These are phyloP conservation scores for Nigrograna mackinnonii DNA, from an alignment of 2,329 filamentous ascomycete genomes.

Conservation along the genomic window DNA sequence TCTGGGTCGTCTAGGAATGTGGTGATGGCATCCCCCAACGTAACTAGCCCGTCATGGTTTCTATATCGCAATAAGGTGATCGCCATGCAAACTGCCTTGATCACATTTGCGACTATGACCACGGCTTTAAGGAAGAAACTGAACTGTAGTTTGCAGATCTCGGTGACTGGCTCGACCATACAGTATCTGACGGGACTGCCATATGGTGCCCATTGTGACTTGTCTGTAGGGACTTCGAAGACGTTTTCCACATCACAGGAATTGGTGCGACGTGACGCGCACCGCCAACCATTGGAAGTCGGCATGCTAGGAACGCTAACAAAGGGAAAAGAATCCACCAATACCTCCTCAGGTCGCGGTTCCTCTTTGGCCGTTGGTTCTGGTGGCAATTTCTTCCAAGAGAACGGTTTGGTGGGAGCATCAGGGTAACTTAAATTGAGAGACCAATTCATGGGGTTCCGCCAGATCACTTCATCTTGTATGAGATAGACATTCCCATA, in stretches of 20 bases:
- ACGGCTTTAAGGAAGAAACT: constrained; percentile 22
- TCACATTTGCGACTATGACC: constrained; percentile 11
- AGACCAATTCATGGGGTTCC: neutral
- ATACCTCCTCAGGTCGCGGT: too few species aligned
- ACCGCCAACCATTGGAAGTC: neutral
- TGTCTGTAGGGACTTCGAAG: neutral
- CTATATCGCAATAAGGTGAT: constrained; percentile 14
- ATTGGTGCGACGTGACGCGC: neutral
- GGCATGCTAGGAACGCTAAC: too few species aligned
- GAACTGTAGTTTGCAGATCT: constrained; percentile 29
- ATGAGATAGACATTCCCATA: constrained; percentile 17
- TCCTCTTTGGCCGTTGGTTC: neutral
- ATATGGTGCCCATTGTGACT: neutral
- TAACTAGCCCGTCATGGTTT: constrained; percentile 19
- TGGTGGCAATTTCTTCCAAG: neutral
- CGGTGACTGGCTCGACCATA: constrained; percentile 13
- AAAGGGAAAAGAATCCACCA: too few species aligned
- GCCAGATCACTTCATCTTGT: constrained; percentile 5
- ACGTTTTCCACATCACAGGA: neutral
- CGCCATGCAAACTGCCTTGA: constrained; percentile 12
- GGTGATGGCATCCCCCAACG: constrained; percentile 21
- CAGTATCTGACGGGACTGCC: neutral
- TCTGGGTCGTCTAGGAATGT: constrained; percentile 20
- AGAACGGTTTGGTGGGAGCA: too few species aligned
- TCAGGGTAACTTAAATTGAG: neutral